Percentiles rank a stretch among this genome's conserved stretches.
Evolutionary conservation across 2,329 filamentous ascomycete species (phyloP).

Genomic region (Aspergillus sp.): DNA sequence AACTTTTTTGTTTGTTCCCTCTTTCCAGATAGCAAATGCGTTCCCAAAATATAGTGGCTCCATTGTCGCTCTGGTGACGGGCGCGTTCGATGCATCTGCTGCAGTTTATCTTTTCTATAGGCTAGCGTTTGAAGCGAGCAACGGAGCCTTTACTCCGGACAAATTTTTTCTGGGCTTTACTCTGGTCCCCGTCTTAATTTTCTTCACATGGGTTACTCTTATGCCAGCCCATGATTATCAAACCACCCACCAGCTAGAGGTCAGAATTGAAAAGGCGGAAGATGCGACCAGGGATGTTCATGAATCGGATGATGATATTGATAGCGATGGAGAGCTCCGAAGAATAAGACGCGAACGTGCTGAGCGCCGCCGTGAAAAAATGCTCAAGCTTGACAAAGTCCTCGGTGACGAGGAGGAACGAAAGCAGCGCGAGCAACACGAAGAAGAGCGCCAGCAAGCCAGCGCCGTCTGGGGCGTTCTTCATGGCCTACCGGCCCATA

Average conservation of each 20-base stretch:
- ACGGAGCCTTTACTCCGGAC: conserved; percentile 44
- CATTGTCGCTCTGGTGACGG: conserved; percentile 75
- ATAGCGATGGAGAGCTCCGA: conserved; percentile 49
- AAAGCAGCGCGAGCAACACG: conserved; percentile 58
- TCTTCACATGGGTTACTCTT: conserved; percentile 64
- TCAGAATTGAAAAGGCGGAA: conserved; percentile 58
- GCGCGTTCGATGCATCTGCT: conserved; percentile 79
- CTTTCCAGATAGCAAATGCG: conserved; percentile 79
- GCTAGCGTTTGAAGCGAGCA: conserved; percentile 63
- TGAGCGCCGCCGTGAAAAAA: conserved; percentile 60
- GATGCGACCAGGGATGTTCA: conserved; percentile 40
- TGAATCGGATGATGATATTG: conserved; percentile 53
- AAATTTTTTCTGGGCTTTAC: conserved; percentile 73
- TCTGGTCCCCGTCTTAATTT: conserved; percentile 65
- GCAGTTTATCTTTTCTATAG: conserved; percentile 76
- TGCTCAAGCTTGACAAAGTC: conserved; percentile 68
- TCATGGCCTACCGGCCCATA: conserved; percentile 65
- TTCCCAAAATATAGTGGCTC: conserved; percentile 73
- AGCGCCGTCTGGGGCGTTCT: conserved; percentile 84
- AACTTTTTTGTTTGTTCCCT: conserved; percentile 77
- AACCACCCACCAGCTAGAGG: conserved; percentile 73
- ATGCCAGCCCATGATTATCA: conserved; percentile 75
- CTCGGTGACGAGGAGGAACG: conserved; percentile 64
- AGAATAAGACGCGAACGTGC: conserved; percentile 55
- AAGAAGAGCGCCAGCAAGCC: conserved; percentile 67